Base-by-base conservation (phyloP, 306 rosid genomes). In the Vigna radiata region DNA sequence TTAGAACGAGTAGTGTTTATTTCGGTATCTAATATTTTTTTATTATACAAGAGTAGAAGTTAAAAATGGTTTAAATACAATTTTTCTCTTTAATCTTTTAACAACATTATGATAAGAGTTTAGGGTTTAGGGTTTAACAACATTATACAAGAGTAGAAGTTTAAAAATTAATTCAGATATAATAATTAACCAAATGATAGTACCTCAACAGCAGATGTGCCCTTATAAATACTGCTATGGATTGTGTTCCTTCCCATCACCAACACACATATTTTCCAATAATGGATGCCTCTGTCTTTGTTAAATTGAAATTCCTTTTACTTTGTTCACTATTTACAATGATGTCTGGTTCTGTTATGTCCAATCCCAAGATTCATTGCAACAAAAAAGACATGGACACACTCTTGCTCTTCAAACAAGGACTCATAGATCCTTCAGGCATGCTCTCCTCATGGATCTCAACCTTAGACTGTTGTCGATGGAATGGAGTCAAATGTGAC, bases 401-500 rank as follows among this genome's bases (percentile, higher is more conserved):
- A 27, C 55, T 72, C 11, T 39, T 71, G 12, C 37, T 15, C 68
- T 72, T 79, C 56, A 72, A 63, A 12, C 12, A 21, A 60, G 72
- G 56, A 37, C 58, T 61, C 19, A 53, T 0, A 29, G 68, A 72
- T 43, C 47, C 82, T 12, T 72, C 83, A 0, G 19, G 19, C 2
- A 0, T 50, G 37, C 29, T 79, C 10, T 63, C 52, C 15, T 50
- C 52, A 8, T 72, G 78, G 60, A 8, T 21, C 8, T 14, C 50
- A 4, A 3, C 16, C 4, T 2, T 15, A 36, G 72, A 79, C 70
- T 79, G 82, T 8, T 69, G 70, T 33, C 14, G 10, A 0, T 69
- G 82, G 77, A 23, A 0, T 4, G 76, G 71, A 48, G 55, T 78
- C 8, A 8, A 19, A 15, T 72, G 77, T 72, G 19, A 72, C 7